Evolutionary conservation across 306 rosid species (phyloP).

Genomic region (Cicer bijugum): DNA sequence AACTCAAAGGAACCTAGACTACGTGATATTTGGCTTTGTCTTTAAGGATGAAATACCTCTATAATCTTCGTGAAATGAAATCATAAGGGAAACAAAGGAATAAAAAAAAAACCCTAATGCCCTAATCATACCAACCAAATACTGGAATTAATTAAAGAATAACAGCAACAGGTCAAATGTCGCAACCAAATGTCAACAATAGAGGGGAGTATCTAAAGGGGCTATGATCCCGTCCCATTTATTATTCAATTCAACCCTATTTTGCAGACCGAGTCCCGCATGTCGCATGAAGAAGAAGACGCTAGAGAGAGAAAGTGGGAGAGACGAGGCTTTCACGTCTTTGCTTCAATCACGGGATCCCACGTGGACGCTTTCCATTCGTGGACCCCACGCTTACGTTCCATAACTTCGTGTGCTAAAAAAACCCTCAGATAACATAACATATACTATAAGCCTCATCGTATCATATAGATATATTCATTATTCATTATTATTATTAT

Average conservation of each 20-base stretch:
- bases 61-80: not conserved
- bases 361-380: slow-evolving; percentile 63
- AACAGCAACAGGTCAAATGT: not conserved
- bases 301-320: slow-evolving; percentile 32
- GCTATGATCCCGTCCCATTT: not conserved
- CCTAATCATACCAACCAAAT: not conserved
- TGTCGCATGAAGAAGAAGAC: not conserved
- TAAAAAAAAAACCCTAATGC: not conserved
- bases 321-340: slow-evolving; percentile 66
- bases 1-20: slow-evolving; percentile 39
- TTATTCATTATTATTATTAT: too few species aligned
- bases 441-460: not conserved
- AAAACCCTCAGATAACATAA: slow-evolving; percentile 7
- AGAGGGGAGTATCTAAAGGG: slow-evolving; percentile 11
- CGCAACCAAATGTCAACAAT: slow-evolving; percentile 38
- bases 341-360: slow-evolving; percentile 53
- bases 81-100: not conserved
- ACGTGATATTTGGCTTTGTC: slow-evolving; percentile 35
- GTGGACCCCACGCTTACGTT: slow-evolving; percentile 84
- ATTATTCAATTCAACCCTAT: slow-evolving; percentile 14
- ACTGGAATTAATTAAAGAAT: not conserved
- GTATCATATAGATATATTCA: not conserved
- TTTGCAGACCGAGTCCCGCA: slow-evolving; percentile 30
- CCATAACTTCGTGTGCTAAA: slow-evolving; percentile 19
- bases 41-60: slow-evolving; percentile 7